Evolutionary conservation across 2,329 filamentous ascomycete species (phyloP), one percentile per base, ranked within the genome.

Genomic region (Exophiala lecanii-corni): DNA sequence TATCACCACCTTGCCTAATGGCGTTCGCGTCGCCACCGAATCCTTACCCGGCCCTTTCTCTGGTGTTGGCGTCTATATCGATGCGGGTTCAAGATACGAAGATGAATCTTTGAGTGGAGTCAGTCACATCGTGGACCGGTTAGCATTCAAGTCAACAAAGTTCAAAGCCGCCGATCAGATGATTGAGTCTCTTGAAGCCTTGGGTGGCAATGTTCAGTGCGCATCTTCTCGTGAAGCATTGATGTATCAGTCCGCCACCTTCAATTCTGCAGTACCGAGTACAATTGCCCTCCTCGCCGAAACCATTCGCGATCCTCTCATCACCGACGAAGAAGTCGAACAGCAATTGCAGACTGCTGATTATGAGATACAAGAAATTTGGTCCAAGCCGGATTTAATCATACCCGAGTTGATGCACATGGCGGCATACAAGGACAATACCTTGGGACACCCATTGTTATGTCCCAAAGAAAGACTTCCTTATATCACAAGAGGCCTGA

Each of bases 221-320:
- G 89, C 91, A 9, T 96, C 89, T 1, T 94, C 89, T 2, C 78
- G 92, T 53, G 92, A 98, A 68, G 88, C 88, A 43, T 79, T 98
- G 69, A 98, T 98, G 92, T 98, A 98, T 72, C 92, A 98, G 67
- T 87, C 89, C 1, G 92, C 92, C 18, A 96, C 89, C 20, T 98
- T 98, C 78, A 98, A 98, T 71, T 84, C 83, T 18, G 84, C 88
- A 13, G 89, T 98, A 6, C 82, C 86, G 5, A 80, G 80, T 6
- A 88, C 91, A 9, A 79, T 94, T 17, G 87, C 76, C 20, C 69
- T 98, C 13, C 78, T 98, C 30, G 91, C 92, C 46, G 92, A 98
- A 65, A 97, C 92, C 21, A 94, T 98, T 50, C 84, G 88, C 45
- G 79, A 94, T 54, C 88, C 92, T 4, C 66, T 76, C 42, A 84